Base-by-base conservation (phyloP, 2,329 filamentous ascomycete species). In the Elsinoe perseae region DNA sequence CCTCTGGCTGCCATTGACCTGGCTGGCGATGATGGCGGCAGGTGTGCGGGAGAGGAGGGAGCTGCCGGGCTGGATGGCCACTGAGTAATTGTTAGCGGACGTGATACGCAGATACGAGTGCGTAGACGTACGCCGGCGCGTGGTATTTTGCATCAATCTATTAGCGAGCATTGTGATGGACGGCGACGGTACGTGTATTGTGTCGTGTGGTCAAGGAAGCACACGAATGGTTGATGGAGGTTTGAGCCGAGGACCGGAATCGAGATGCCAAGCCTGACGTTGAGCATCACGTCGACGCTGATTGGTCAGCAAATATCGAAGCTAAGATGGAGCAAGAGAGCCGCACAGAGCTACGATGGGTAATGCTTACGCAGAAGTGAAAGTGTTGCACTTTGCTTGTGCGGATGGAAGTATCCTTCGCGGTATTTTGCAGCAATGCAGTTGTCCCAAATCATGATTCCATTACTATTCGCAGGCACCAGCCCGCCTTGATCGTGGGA, bases 91-190 rank as follows among this genome's bases (percentile, higher is more conserved):
- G 38, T 55, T 43, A 55, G 52, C 32, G 14, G 21, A 3, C 23
- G 36, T 16, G 9, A 18, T 25, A 12, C 36, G 23, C 10, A 20
- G 7, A 12, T 5, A 10, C 9, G 25, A 23, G 1, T 14, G 40
- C 7, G 4, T 28, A 1, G 52, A 40, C 38, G 16, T 36, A 56
- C 53, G 21, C 16, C 53, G 53, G 53, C 53, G 53, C 25, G 36
- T 30, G 53, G 25, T 56, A 38, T 56, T 38, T 38, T 56, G 53
- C 34, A 56, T 46, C 53, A 56, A 20, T 32, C 53, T 30, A 9
- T 56, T 21, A 28, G 53, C 53, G 18, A 56, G 42, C 50, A 48
- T 46, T 43, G 48, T 57, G 50, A 57, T 52, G 48, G 48, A 52
- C 48, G 30, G 48, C 48, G 48, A 52, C 48, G 14, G 48, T 52